Conservation (phyloP, 164 flowering plant genomes). For the Nymphaea thermarum region DNA sequence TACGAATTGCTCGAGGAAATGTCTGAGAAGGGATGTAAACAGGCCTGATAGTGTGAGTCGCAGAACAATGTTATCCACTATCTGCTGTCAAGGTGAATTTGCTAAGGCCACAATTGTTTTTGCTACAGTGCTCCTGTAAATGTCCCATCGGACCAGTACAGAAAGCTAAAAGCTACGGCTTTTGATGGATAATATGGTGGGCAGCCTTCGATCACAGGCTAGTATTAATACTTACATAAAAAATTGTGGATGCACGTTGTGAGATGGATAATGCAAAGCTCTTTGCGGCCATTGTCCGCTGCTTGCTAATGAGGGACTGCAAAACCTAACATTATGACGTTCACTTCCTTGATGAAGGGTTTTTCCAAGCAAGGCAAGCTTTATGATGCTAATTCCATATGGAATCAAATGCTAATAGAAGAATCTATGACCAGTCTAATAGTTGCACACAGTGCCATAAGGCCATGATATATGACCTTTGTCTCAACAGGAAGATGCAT, state of each 20-base stretch:
- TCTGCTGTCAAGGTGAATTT: constrained; percentile 54
- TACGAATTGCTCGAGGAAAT: constrained; percentile 60
- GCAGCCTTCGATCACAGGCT: constrained; percentile 30
- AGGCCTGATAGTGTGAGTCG: constrained; percentile 63
- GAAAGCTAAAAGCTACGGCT: constrained; percentile 32
- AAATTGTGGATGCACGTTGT: constrained; percentile 41
- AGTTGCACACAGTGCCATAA: constrained; percentile 30
- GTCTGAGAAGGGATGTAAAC: constrained; percentile 47
- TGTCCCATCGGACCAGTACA: constrained; percentile 35
- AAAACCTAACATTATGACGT: constrained; percentile 43
- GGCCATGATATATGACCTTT: constrained; percentile 49
- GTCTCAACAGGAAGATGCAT: constrained; percentile 25
- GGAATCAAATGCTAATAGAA: constrained; percentile 37
- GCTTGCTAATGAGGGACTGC: constrained; percentile 59
- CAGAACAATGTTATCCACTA: constrained; percentile 56
- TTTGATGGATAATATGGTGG: constrained; percentile 45
- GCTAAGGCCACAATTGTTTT: constrained; percentile 58
- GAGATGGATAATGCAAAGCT: constrained; percentile 29
- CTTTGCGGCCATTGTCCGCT: constrained; percentile 41
- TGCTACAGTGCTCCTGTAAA: constrained; percentile 54
- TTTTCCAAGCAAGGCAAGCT: constrained; percentile 25
- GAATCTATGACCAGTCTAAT: constrained; percentile 34
- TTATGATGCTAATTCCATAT: constrained; percentile 37
- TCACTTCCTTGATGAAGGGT: constrained; percentile 57
- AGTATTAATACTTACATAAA: constrained; percentile 62